phyloP scores from a whole-genome alignment of 108 stramenopile genomes.

The Fragilaria crotonensis region DNA sequence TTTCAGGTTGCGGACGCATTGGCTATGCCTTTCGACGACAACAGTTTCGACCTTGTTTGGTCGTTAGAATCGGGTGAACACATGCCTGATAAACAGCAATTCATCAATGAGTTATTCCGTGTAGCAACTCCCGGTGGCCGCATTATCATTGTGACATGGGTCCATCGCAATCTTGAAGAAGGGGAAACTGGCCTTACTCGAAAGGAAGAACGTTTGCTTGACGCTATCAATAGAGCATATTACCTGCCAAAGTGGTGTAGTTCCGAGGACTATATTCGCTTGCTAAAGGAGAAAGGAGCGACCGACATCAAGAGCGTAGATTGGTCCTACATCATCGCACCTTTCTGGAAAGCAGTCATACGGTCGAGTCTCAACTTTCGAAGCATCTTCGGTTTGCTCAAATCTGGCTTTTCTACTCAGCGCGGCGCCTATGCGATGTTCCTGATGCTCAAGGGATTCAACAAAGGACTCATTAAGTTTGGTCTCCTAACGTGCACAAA shows the following conservation, averaged over 20 bases:
- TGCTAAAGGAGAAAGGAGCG: slow-evolving; percentile 65
- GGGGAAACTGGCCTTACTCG: slow-evolving; percentile 62
- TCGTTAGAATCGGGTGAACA: slow-evolving; percentile 93
- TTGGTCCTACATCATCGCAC: slow-evolving; percentile 89
- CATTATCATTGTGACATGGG: slow-evolving; percentile 93
- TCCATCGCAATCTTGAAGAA: slow-evolving; percentile 81
- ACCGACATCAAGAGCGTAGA: slow-evolving; percentile 65
- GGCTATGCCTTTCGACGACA: slow-evolving; percentile 80
- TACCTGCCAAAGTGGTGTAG: slow-evolving; percentile 89
- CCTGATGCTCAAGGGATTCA: slow-evolving; percentile 76
- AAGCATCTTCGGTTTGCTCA: slow-evolving; percentile 61
- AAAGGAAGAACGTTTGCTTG: slow-evolving; percentile 70
- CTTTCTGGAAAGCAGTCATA: slow-evolving; percentile 95
- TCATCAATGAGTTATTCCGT: slow-evolving; percentile 84
- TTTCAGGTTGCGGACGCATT: slow-evolving; percentile 94
- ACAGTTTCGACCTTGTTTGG: slow-evolving; percentile 92
- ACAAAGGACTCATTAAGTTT: slow-evolving; percentile 84
- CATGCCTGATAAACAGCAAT: slow-evolving; percentile 94
- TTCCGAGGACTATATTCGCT: slow-evolving; percentile 64
- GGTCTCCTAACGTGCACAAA: slow-evolving; percentile 81
- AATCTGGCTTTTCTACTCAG: slow-evolving; percentile 68
- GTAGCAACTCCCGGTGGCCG: slow-evolving; percentile 73
- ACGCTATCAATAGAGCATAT: slow-evolving; percentile 84
- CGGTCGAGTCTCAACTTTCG: slow-evolving; percentile 65
- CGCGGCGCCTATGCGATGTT: slow-evolving; percentile 88